Evolutionary conservation across 495 filamentous ascomycete genomes (phyloP).

Genomic region (Cairneyella variabilis): DNA sequence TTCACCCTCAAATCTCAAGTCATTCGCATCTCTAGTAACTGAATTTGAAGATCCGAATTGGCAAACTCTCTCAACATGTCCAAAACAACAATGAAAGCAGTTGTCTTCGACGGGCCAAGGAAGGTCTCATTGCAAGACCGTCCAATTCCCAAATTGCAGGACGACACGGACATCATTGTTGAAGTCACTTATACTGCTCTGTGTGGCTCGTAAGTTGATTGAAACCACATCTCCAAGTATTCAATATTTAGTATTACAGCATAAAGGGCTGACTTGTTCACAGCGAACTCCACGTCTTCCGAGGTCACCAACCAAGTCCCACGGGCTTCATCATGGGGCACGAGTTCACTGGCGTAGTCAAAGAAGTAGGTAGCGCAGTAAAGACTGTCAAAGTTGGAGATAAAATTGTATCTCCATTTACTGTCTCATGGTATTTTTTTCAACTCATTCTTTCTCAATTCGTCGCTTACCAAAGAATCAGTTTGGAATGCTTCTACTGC

Average conservation of each 20-base stretch:
- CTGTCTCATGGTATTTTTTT: constrained; percentile 58
- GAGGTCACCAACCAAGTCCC: constrained; percentile 67
- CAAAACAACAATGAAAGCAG: constrained; percentile 67
- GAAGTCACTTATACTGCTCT: constrained; percentile 83
- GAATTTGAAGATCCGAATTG: too few relatives aligned
- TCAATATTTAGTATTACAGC: too few relatives aligned
- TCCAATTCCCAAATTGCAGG: constrained; percentile 60
- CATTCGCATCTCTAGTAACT: too few relatives aligned
- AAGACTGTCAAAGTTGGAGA: constrained; percentile 72
- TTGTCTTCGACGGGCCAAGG: constrained; percentile 63
- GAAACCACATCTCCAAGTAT: too few relatives aligned
- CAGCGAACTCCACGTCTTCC: constrained; percentile 88
- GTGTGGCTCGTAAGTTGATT: constrained; percentile 82
- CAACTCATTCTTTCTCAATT: background rate
- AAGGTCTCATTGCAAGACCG: constrained; percentile 61
- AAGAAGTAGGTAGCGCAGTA: constrained; percentile 63
- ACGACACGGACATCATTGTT: constrained; percentile 74
- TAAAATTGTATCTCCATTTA: constrained; percentile 78
- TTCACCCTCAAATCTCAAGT: too few relatives aligned
- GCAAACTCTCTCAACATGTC: too few relatives aligned
- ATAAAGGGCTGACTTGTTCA: too few relatives aligned
- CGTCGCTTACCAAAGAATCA: background rate
- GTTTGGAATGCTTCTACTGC: constrained; percentile 86
- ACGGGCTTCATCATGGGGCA: constrained; percentile 66
- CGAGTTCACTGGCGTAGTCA: constrained; percentile 78